phyloP scores from a whole-genome alignment of 495 filamentous ascomycete genomes.

The Entonaema liquescens region DNA sequence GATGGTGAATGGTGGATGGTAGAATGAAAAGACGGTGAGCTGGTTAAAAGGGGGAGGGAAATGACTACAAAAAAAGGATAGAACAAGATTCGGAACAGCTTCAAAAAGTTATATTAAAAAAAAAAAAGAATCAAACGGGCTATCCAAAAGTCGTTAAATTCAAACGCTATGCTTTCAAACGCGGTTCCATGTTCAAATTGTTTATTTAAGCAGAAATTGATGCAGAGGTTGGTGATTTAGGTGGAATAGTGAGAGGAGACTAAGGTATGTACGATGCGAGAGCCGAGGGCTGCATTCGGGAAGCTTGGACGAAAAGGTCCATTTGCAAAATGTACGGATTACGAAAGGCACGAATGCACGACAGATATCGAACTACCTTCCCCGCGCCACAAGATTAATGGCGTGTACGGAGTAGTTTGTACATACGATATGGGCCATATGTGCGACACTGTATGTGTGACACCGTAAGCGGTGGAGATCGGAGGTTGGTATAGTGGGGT shows the following conservation, averaged over 20 bases:
- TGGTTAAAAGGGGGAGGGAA: neutral
- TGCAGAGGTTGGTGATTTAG: neutral
- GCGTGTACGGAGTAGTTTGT: neutral
- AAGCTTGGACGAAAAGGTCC: slow-evolving; percentile 24
- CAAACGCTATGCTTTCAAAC: neutral
- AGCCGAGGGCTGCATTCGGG: slow-evolving; percentile 21
- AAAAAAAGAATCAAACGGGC: neutral
- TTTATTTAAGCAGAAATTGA: neutral
- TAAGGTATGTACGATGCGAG: slow-evolving; percentile 25
- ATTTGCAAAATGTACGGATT: slow-evolving; percentile 2
- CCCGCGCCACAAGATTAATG: slow-evolving; percentile 8
- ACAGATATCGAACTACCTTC: slow-evolving; percentile 8
- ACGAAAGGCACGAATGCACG: slow-evolving; percentile 11
- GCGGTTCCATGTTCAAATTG: neutral
- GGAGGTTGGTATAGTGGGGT: neutral
- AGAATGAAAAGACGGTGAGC: slow-evolving; percentile 25
- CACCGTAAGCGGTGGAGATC: slow-evolving; percentile 1
- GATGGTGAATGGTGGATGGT: too few relatives aligned
- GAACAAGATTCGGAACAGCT: neutral
- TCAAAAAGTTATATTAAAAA: slow-evolving; percentile 9
- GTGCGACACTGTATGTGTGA: slow-evolving; percentile 1
- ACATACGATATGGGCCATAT: neutral
- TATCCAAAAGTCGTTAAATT: neutral
- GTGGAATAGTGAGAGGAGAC: neutral
- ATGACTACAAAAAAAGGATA: neutral